A percentile compares a stretch with the other conserved stretches of the same genome.
Evolutionary conservation across 768 basidiomycete genomes (phyloP).

Genomic region (Lepiota brunneoincarnata): DNA sequence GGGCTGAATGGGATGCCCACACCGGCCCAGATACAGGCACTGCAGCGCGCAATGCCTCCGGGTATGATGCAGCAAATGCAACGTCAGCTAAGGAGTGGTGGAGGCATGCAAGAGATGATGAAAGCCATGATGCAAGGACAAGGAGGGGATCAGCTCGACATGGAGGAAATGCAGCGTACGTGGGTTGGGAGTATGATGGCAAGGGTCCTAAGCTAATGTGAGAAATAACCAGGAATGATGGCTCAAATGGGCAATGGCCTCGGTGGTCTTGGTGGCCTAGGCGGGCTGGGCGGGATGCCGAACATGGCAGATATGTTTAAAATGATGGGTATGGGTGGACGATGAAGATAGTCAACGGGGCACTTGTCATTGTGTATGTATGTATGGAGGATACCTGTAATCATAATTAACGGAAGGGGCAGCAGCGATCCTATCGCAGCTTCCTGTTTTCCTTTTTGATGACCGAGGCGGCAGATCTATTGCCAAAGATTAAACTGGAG

Average conservation of each 20-base stretch:
- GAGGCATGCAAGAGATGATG: constrained; percentile 98
- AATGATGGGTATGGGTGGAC: constrained; percentile 81
- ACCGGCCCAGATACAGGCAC: constrained; percentile 89
- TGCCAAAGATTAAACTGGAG: constrained; percentile 77
- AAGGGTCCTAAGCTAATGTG: constrained; percentile 6
- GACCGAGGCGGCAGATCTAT: constrained; percentile 60
- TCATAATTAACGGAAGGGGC: constrained; percentile 9
- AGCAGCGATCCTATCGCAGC: constrained; percentile 12
- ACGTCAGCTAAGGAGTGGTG: constrained; percentile 71
- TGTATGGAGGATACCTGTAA: neutral
- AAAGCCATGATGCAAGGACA: constrained; percentile 96
- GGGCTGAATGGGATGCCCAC: constrained; percentile 89
- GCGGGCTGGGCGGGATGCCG: constrained; percentile 54
- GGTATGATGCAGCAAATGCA: constrained; percentile 96
- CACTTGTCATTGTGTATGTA: constrained; percentile 6
- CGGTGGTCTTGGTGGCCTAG: constrained; percentile 57
- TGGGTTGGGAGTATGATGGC: constrained; percentile 6
- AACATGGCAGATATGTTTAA: constrained; percentile 80
- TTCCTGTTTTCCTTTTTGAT: constrained; percentile 54
- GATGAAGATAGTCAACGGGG: constrained; percentile 22
- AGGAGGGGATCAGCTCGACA: constrained; percentile 85
- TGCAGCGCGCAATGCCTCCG: constrained; percentile 95
- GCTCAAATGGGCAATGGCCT: constrained; percentile 75
- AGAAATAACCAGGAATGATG: constrained; percentile 72
- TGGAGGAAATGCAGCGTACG: constrained; percentile 93